Evolutionary conservation across 2,329 filamentous ascomycete genomes (phyloP).

Genomic region (Aspergillus felis): DNA sequence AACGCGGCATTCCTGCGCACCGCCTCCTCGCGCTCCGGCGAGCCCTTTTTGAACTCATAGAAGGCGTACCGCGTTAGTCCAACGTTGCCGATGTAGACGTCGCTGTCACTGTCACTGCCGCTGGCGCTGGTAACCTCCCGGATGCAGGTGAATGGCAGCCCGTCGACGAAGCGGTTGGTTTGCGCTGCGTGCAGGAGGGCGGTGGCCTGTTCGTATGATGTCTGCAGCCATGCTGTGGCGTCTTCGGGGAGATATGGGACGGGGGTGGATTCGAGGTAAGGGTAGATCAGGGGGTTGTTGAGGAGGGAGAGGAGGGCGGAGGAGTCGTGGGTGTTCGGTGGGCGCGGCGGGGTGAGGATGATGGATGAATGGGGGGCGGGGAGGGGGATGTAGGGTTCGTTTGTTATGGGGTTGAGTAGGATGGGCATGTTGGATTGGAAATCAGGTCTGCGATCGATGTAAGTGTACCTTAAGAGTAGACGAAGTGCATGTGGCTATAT

Average conservation of each 20-base stretch:
- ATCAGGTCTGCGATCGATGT: background rate
- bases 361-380: slow-evolving; percentile 19
- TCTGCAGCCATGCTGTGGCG: slow-evolving; percentile 12
- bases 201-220: slow-evolving; percentile 1
- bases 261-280: slow-evolving; percentile 20
- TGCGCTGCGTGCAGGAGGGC: background rate
- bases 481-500: background rate
- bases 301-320: slow-evolving; percentile 11
- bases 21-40: slow-evolving; percentile 13
- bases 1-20: slow-evolving; percentile 16
- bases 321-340: slow-evolving; percentile 10
- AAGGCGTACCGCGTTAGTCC: slow-evolving; percentile 19
- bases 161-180: slow-evolving; percentile 8
- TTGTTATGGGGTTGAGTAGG: slow-evolving; percentile 10
- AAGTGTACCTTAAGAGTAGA: background rate
- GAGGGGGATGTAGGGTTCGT: slow-evolving; percentile 25
- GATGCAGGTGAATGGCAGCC: slow-evolving; percentile 21
- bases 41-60: slow-evolving; percentile 17
- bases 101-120: too few relatives aligned
- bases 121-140: slow-evolving; percentile 1
- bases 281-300: slow-evolving; percentile 23
- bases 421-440: slow-evolving; percentile 14
- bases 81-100: slow-evolving; percentile 22
- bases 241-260: slow-evolving; percentile 22
- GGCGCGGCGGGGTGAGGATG: slow-evolving; percentile 24